These are phyloP conservation scores for Gonium pectorale DNA, from an alignment of 139 green algal genomes.

Conservation along the genomic window DNA sequence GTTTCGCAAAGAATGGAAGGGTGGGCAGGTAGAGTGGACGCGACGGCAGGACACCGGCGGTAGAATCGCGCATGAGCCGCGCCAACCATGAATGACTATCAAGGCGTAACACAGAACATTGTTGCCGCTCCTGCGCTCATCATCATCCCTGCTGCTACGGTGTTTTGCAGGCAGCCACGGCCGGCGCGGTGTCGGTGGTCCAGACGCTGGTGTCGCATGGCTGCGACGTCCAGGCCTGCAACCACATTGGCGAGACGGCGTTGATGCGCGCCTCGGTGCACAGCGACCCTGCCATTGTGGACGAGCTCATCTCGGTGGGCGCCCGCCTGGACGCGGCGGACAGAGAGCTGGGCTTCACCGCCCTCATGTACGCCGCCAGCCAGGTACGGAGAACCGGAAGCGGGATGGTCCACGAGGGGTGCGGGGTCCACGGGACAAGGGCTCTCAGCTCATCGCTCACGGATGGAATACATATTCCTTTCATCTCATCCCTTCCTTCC, in stretches of 20 bases:
- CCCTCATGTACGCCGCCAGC: constrained; percentile 43
- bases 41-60: too few species aligned
- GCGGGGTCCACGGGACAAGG: too few species aligned
- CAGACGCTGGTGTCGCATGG: constrained; percentile 42
- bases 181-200: background rate
- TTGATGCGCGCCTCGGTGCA: constrained; percentile 38
- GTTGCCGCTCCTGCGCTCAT: too few species aligned
- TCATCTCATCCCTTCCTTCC: background rate
- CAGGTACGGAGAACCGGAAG: constrained; percentile 27
- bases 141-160: background rate
- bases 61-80: too few species aligned
- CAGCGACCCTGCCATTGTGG: constrained; percentile 22
- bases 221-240: constrained; percentile 37
- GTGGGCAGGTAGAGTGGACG: too few species aligned
- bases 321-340: constrained; percentile 33
- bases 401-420: too few species aligned
- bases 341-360: constrained; percentile 40
- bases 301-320: constrained; percentile 37
- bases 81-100: too few species aligned
- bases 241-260: constrained; percentile 46
- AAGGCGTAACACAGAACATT: too few species aligned
- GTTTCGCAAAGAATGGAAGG: too few species aligned
- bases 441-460: too few species aligned
- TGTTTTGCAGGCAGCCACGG: constrained; percentile 2
- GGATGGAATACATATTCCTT: too few species aligned